A percentile compares a stretch with the other conserved stretches of the same genome.
phyloP scores from a whole-genome alignment of 176 grass and related monocot species.

The Pontederia crassipes region DNA sequence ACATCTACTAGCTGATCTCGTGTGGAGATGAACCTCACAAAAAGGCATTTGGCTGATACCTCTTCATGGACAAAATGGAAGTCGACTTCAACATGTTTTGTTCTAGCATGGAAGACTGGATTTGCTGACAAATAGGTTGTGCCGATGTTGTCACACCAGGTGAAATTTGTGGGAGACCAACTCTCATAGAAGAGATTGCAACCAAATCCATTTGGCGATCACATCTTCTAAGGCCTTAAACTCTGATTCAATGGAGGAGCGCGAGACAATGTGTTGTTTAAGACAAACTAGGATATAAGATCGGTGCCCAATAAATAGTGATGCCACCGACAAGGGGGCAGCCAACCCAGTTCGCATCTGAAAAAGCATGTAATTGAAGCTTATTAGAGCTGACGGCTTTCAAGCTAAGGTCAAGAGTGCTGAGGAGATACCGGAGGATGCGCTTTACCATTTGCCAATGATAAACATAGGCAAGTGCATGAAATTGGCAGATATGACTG shows the following conservation, averaged over 20 bases:
- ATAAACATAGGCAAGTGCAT: background rate
- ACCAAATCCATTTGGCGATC: background rate
- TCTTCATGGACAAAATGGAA: too few species aligned
- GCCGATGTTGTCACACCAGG: conserved; percentile 4
- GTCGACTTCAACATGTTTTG: conserved; percentile 18
- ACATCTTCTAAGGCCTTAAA: background rate
- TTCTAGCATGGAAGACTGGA: conserved; percentile 3
- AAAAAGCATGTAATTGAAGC: background rate
- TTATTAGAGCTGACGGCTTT: rapidly evolving
- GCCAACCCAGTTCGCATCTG: conserved; percentile 1
- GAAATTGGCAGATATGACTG: background rate
- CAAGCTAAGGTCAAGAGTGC: background rate
- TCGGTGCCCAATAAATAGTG: background rate
- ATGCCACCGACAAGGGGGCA: background rate
- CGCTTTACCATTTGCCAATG: conserved; percentile 4
- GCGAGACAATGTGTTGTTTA: background rate
- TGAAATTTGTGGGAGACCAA: background rate
- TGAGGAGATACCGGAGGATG: background rate
- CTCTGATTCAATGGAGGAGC: conserved; percentile 5
- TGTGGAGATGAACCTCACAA: too few species aligned
- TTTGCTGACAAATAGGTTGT: background rate
- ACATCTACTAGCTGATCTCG: too few species aligned
- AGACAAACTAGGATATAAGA: background rate
- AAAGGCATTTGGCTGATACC: too few species aligned
- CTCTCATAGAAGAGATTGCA: background rate